These are phyloP conservation scores for Coniochaeta sp. DNA, from an alignment of 2,329 filamentous ascomycete species.

Conservation along the genomic window DNA sequence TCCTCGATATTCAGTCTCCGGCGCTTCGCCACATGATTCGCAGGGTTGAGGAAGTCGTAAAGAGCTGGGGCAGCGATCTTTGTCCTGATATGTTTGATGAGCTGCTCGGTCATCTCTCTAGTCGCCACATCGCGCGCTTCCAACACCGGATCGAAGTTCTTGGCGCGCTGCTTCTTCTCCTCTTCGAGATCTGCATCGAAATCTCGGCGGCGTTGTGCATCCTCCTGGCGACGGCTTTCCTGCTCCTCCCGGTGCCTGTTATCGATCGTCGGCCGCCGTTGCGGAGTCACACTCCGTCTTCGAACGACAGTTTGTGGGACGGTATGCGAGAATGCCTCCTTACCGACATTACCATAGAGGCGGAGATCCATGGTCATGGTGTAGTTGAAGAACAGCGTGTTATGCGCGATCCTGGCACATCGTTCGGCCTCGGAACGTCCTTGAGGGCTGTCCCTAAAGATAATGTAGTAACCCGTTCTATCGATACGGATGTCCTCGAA, in stretches of 20 bases:
- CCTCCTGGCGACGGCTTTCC: constrained; percentile 60
- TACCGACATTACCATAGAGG: constrained; percentile 19
- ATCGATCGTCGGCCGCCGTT: constrained; percentile 29
- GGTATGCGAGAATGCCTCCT: constrained; percentile 11
- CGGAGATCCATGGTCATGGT: constrained; percentile 84
- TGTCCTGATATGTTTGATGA: constrained; percentile 82
- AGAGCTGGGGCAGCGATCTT: constrained; percentile 78
- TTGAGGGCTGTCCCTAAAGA: constrained; percentile 72
- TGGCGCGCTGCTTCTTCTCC: constrained; percentile 80
- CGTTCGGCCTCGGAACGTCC: constrained; percentile 76
- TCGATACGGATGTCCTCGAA: constrained; percentile 81
- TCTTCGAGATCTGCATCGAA: constrained; percentile 79
- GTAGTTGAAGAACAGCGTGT: constrained; percentile 84
- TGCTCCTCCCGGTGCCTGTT: constrained; percentile 56
- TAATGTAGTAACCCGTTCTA: constrained; percentile 79
- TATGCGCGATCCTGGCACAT: constrained; percentile 72
- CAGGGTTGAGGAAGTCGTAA: constrained; percentile 75
- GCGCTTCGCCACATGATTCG: constrained; percentile 71
- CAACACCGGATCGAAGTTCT: constrained; percentile 80
- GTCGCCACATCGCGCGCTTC: constrained; percentile 76
- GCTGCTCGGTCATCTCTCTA: constrained; percentile 75
- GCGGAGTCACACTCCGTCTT: constrained; percentile 27
- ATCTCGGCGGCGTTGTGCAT: constrained; percentile 63
- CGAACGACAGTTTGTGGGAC: constrained; percentile 23
- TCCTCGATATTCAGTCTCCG: constrained; percentile 72